Evolutionary conservation across 345 rosid species (phyloP).

Genomic region (Populus euphratica): DNA sequence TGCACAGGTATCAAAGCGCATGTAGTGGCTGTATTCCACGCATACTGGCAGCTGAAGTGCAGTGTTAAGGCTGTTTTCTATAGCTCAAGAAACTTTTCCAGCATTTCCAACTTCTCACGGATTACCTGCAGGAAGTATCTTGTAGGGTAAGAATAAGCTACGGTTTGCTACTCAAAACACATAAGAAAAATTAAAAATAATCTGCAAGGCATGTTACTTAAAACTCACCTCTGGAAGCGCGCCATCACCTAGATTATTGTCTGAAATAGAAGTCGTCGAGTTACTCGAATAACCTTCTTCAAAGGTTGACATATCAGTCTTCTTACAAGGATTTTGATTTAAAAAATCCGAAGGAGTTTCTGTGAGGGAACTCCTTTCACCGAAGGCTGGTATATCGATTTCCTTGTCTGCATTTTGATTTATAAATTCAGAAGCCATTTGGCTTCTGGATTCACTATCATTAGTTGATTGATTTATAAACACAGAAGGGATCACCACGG

Average conservation of each 20-base stretch:
- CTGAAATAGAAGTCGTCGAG: not conserved
- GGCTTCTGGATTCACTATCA: not conserved
- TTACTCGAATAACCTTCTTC: not conserved
- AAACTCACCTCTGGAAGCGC: not conserved
- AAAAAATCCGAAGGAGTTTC: not conserved
- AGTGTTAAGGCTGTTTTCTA: not conserved
- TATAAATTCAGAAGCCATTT: not conserved
- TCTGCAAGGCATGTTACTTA: not conserved
- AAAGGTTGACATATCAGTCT: not conserved
- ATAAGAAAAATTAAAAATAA: not conserved
- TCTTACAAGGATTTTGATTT: slow-evolving; percentile 8
- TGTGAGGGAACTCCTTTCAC: not conserved
- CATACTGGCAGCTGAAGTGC: not conserved
- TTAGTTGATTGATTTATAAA: not conserved
- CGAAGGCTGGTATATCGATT: not conserved
- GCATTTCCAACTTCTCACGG: not conserved
- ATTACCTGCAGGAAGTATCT: not conserved
- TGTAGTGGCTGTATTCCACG: not conserved
- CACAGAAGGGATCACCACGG: not conserved
- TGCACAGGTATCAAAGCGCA: not conserved
- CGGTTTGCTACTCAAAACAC: not conserved
- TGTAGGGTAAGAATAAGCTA: not conserved
- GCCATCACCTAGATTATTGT: not conserved
- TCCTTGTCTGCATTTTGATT: not conserved
- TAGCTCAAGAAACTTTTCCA: not conserved